Base-by-base conservation (phyloP, 2,329 filamentous ascomycete genomes). In the Talaromyces sp. region DNA sequence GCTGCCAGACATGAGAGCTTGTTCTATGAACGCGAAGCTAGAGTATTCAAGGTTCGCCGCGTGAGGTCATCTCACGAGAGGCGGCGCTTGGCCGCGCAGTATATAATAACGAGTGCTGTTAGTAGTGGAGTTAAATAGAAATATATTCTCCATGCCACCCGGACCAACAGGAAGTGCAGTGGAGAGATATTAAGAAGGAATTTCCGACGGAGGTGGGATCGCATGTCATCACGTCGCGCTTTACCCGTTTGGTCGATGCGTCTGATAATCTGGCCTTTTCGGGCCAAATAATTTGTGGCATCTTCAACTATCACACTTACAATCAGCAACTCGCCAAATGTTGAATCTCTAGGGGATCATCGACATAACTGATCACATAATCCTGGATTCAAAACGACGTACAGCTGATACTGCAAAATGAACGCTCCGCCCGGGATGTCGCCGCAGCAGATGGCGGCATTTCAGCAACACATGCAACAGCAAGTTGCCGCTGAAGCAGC, bases 401-500 rank as follows among this genome's bases (percentile, higher is more conserved):
- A 59, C 15, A 41, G 8, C 25, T 41, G 13, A 59, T 13, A 27
- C 2, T 31, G 13, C 61, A 72, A 62, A 62, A 79, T 80, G 74
- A 77, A 79, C 58, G 71, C 75, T 60, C 74, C 75, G 62, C 73
- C 72, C 70, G 60, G 65, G 19, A 92, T 92, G 39, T 87, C 89
- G 22, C 93, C 90, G 58, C 90, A 97, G 80, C 93, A 97, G 81
- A 91, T 97, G 69, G 86, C 87, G 64, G 85, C 86, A 64, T 64
- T 66, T 49, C 65, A 66, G 25, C 61, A 63, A 35, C 65, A 66
- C 56, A 95, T 97, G 85, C 91, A 96, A 78, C 87, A 88, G 71
- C 90, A 95, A 78, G 82, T 97, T 52, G 89, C 90, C 58, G 86
- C 87, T 60, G 93, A 97, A 79, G 94, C 94, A 58, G 84, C 90